Evolutionary conservation across 2,329 filamentous ascomycete species (phyloP).

Genomic region (Stemphylium lycopersici): DNA sequence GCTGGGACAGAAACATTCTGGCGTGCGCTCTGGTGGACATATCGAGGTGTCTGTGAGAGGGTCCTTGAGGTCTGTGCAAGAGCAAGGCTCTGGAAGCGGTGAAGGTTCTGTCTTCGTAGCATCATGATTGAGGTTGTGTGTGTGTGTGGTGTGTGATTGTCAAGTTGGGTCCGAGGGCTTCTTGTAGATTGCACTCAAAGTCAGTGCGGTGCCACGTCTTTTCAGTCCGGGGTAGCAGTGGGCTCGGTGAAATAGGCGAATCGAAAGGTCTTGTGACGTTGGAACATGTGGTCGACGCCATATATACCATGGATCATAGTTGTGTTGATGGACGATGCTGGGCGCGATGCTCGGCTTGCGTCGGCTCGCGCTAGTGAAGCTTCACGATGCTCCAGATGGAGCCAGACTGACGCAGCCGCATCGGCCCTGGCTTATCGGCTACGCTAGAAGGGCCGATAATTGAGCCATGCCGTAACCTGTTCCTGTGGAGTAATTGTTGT

Average conservation of each 20-base stretch:
- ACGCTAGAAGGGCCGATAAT: slow-evolving; percentile 7
- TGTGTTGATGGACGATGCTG: slow-evolving; percentile 22
- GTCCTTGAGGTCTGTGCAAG: slow-evolving; percentile 26
- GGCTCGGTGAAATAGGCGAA: slow-evolving; percentile 1
- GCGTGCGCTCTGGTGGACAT: slow-evolving; percentile 41
- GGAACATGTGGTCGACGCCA: slow-evolving; percentile 17
- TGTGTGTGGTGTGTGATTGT: slow-evolving; percentile 4
- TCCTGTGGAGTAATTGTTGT: neutral
- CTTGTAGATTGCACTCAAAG: slow-evolving; percentile 6
- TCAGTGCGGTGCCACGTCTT: neutral
- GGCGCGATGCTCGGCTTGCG: slow-evolving; percentile 34
- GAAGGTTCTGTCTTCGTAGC: slow-evolving; percentile 29
- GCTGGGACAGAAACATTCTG: slow-evolving; percentile 38
- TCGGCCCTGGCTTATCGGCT: slow-evolving; percentile 7
- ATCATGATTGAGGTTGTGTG: slow-evolving; percentile 21
- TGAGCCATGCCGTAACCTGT: slow-evolving; percentile 11
- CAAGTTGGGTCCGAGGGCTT: neutral
- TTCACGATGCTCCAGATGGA: slow-evolving; percentile 9
- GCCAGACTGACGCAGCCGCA: slow-evolving; percentile 24
- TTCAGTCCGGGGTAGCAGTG: neutral
- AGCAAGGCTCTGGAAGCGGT: slow-evolving; percentile 30
- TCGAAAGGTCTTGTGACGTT: slow-evolving; percentile 21
- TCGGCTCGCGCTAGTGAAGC: slow-evolving; percentile 32
- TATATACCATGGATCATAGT: slow-evolving; percentile 29
- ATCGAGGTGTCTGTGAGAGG: slow-evolving; percentile 28